These are phyloP conservation scores for Sistotremastrum suecicum DNA, from an alignment of 768 basidiomycete species.

Conservation along the genomic window DNA sequence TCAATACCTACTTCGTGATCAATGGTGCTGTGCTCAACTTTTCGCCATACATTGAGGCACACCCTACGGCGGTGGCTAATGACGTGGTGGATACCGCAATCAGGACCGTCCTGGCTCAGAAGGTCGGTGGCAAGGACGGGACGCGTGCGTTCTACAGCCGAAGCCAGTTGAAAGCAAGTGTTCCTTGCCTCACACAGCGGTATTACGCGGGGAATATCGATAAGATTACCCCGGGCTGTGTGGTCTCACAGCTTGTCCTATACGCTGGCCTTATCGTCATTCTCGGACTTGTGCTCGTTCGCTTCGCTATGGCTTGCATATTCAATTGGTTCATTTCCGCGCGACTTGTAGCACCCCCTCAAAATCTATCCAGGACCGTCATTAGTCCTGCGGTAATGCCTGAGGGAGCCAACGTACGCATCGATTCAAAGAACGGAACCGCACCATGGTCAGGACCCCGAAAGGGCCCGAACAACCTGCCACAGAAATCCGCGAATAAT, in stretches of 20 bases:
- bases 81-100: constrained; percentile 78
- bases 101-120: constrained; percentile 48
- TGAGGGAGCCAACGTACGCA: constrained; percentile 86
- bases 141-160: constrained; percentile 78
- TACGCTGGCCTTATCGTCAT: constrained; percentile 88
- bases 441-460: constrained; percentile 79
- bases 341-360: constrained; percentile 64
- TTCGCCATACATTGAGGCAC: constrained; percentile 65
- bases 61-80: constrained; percentile 47
- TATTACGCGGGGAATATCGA: constrained; percentile 94
- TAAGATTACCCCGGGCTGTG: constrained; percentile 92
- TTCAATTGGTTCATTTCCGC: constrained; percentile 95
- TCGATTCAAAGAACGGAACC: constrained; percentile 82
- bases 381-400: constrained; percentile 96
- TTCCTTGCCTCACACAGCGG: constrained; percentile 71
- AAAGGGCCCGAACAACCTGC: constrained; percentile 36
- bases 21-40: constrained; percentile 94
- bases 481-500: constrained; percentile 26
- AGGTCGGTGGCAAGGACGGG: constrained; percentile 65
- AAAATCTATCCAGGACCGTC: constrained; percentile 60
- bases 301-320: constrained; percentile 90
- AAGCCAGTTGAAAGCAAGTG: constrained; percentile 43
- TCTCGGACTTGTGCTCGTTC: constrained; percentile 75
- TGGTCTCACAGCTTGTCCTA: constrained; percentile 77
- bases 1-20: constrained; percentile 69